These are phyloP conservation scores for Naematelia aurantialba DNA, from an alignment of 768 basidiomycete species.

Conservation along the genomic window DNA sequence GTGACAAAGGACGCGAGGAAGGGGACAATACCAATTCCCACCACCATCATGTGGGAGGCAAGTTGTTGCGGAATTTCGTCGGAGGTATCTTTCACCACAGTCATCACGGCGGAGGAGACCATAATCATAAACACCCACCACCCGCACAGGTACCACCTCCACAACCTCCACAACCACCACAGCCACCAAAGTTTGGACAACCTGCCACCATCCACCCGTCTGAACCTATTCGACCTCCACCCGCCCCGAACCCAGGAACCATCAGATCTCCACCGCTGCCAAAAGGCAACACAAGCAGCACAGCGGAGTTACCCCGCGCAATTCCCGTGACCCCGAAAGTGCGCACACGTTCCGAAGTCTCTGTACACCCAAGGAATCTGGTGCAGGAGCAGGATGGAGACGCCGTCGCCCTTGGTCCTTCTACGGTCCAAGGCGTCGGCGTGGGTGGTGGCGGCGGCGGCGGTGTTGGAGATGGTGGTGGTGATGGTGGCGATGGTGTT, in stretches of 20 bases:
- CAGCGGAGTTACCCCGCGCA: not conserved
- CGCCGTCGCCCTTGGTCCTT: not conserved
- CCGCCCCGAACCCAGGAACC: not conserved
- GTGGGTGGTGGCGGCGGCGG: not conserved
- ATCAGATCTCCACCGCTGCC: not conserved
- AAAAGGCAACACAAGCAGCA: not conserved
- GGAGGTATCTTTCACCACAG: constrained; percentile 30
- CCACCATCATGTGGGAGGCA: constrained; percentile 5
- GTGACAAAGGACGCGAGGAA: too few species aligned
- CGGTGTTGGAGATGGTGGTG: not conserved
- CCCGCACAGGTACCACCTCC: not conserved
- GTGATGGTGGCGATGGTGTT: too few species aligned
- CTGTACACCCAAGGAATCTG: not conserved
- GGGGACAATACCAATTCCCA: constrained; percentile 2
- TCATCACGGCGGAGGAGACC: not conserved
- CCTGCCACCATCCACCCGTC: constrained; percentile 1
- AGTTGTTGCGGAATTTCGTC: constrained; percentile 32
- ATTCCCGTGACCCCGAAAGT: not conserved
- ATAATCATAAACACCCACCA: constrained; percentile 5
- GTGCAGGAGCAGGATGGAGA: not conserved
- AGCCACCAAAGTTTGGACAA: not conserved
- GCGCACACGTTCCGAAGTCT: not conserved
- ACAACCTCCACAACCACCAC: constrained; percentile 3
- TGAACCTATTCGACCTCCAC: not conserved
- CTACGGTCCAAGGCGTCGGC: not conserved